Evolutionary conservation across 129 eudicot species (phyloP), one percentile per base, ranked within the genome.

Genomic region (Lactuca saligna): DNA sequence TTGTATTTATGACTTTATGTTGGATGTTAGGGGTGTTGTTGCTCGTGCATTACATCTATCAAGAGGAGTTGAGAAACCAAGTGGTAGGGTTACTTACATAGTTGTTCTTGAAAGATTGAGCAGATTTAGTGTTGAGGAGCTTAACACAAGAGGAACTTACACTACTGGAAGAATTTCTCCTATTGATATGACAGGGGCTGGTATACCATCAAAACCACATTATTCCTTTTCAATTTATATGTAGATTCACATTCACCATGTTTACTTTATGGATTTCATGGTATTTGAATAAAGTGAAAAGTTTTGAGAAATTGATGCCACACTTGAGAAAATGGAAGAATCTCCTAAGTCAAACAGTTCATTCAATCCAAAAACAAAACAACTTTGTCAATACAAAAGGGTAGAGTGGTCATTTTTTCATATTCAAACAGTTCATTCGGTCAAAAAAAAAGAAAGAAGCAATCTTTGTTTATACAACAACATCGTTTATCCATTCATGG

Each of bases 31-130:
- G 82, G 98, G 98, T 78, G 98, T 91, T 63, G 91, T 95, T 44
- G 98, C 98, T 32, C 94, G 98, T 51, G 98, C 98, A 11, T 84
- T 91, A 75, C 98, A 91, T 78, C 80, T 91, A 75, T 88, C 98
- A 32, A 82, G 98, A 79, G 98, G 98, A 70, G 98, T 91, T 70
- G 98, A 91, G 78, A 91, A 91, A 81, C 98, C 98, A 62, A 91
- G 98, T 79, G 98, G 98, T 56, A 86, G 91, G 76, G 96, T 91
- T 59, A 91, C 98, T 4, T 91, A 91, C 66, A 82, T 85, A 29
- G 96, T 91, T 66, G 98, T 91, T 75, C 98, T 91, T 31, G 98
- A 91, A 86, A 96, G 98, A 9, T 80, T 91, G 74, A 88, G 89
- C 74, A 78, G 98, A 81, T 91, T 91, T 79, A 86, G 63, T 68